phyloP scores from a whole-genome alignment of 2,329 filamentous ascomycete species.

The Cercospora berteroae region DNA sequence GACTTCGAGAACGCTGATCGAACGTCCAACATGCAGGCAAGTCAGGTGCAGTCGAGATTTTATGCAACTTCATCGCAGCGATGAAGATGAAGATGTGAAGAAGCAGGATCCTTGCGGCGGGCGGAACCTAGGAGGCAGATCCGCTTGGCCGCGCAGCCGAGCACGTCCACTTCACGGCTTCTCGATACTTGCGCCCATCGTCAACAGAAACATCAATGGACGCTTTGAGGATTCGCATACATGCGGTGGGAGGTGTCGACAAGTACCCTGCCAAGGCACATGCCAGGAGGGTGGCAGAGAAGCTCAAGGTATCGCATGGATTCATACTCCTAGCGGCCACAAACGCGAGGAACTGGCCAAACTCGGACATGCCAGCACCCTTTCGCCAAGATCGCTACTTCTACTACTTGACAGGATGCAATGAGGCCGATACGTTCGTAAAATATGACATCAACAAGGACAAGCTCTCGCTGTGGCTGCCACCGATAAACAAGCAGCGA shows the following conservation, averaged over 20 bases:
- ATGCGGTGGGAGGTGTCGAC: constrained; percentile 16
- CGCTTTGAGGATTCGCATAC: constrained; percentile 12
- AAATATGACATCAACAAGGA: constrained; percentile 74
- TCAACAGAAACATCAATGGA: neutral
- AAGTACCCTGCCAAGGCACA: constrained; percentile 84
- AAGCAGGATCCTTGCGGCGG: neutral
- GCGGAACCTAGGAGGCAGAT: neutral
- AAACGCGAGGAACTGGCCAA: constrained; percentile 41
- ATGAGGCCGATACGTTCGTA: constrained; percentile 74
- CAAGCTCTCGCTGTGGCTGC: constrained; percentile 83
- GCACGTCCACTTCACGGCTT: neutral
- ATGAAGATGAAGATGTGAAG: neutral
- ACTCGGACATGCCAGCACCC: constrained; percentile 77
- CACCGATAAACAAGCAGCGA: constrained; percentile 78
- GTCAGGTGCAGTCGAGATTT: neutral
- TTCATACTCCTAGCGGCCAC: constrained; percentile 78
- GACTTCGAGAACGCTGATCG: neutral
- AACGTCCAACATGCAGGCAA: neutral
- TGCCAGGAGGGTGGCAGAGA: constrained; percentile 74
- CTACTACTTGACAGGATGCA: constrained; percentile 88
- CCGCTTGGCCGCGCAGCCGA: neutral
- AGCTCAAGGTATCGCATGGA: constrained; percentile 64
- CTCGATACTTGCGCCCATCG: neutral
- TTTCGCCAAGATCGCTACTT: constrained; percentile 82
- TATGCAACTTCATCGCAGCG: neutral